Evolutionary conservation across 163 green algal genomes (phyloP).

Genomic region (Volvox carteri): DNA sequence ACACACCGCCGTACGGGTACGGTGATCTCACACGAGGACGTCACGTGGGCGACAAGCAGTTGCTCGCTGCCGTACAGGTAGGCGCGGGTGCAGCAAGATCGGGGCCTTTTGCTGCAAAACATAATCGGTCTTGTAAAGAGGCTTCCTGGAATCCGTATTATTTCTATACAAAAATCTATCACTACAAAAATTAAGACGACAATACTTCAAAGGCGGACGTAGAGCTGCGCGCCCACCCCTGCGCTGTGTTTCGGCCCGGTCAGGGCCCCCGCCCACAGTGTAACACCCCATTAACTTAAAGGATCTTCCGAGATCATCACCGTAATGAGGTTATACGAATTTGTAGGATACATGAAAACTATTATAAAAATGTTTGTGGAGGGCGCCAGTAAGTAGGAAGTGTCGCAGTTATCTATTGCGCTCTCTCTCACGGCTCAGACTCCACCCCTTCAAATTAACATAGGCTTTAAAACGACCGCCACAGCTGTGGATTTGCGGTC

Average conservation of each 20-base stretch:
- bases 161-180: neutral
- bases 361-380: neutral
- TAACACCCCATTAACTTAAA: too few species aligned
- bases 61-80: constrained; percentile 58
- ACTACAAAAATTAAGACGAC: neutral
- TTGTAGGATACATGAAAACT: neutral
- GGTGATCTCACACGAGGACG: constrained; percentile 23
- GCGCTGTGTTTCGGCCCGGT: neutral
- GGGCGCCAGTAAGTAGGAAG: neutral
- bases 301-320: neutral
- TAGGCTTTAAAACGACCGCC: constrained; percentile 47
- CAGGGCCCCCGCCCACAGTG: neutral
- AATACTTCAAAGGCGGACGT: neutral
- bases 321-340: neutral
- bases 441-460: too few species aligned
- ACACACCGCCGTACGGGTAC: constrained; percentile 53
- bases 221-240: neutral
- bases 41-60: constrained; percentile 47
- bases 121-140: neutral
- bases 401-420: neutral
- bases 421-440: neutral
- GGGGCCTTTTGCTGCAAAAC: neutral
- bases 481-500: constrained; percentile 58
- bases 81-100: neutral
- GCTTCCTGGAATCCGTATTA: neutral